These are phyloP conservation scores for Cyclotella kingstonii DNA, from an alignment of 108 stramenopile genomes.

Conservation along the genomic window DNA sequence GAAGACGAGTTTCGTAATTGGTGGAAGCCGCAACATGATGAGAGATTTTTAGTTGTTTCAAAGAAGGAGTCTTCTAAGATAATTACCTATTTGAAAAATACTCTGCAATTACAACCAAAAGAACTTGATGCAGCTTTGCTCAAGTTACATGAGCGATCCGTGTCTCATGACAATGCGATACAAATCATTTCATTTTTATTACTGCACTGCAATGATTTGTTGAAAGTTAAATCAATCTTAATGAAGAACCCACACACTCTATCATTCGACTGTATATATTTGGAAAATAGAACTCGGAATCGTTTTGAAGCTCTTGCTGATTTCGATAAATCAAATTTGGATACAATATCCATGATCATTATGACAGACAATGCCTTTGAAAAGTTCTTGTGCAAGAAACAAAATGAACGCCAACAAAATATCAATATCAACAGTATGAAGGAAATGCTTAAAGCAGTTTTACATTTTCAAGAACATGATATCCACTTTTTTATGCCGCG, in stretches of 20 bases:
- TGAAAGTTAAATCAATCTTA: background rate
- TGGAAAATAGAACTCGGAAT: background rate
- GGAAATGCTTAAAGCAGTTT: conserved; percentile 3
- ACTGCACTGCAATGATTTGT: background rate
- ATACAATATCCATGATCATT: background rate
- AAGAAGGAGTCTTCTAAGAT: background rate
- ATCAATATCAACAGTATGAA: background rate
- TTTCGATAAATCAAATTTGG: background rate
- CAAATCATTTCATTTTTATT: background rate
- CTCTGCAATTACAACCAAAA: conserved; percentile 1
- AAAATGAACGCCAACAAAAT: background rate
- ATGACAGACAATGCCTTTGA: conserved; percentile 6
- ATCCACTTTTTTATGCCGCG: conserved; percentile 2
- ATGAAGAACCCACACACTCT: background rate
- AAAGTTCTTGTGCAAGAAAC: background rate
- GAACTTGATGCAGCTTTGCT: background rate
- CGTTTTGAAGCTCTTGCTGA: background rate
- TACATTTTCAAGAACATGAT: conserved; percentile 5
- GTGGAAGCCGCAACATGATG: background rate
- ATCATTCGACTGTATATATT: background rate
- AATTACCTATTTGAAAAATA: background rate
- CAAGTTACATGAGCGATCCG: background rate
- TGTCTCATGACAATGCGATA: background rate
- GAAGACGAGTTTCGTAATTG: conserved; percentile 12
- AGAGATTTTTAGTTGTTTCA: background rate